These are phyloP conservation scores for Diaporthe helianthi DNA, from an alignment of 2,329 filamentous ascomycete species.

Conservation along the genomic window DNA sequence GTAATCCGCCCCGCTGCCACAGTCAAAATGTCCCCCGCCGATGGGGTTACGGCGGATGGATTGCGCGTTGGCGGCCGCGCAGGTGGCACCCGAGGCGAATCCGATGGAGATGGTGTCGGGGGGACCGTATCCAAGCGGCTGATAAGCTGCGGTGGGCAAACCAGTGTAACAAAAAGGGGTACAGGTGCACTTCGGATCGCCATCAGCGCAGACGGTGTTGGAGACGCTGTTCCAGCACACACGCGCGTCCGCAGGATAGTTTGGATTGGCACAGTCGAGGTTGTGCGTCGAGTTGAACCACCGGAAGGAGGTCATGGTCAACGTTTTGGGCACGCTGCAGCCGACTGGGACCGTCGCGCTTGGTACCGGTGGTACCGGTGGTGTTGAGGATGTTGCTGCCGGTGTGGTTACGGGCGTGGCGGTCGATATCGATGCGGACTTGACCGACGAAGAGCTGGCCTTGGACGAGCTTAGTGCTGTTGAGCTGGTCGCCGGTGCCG, in stretches of 20 bases:
- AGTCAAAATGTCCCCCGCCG: constrained; percentile 27
- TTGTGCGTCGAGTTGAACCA: constrained; percentile 33
- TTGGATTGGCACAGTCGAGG: constrained; percentile 18
- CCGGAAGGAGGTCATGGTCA: constrained; percentile 23
- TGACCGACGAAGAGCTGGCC: neutral
- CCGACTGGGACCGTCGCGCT: constrained; percentile 9
- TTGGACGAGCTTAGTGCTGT: neutral
- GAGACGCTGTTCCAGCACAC: constrained; percentile 26
- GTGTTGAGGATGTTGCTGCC: neutral
- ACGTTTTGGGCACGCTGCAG: constrained; percentile 6
- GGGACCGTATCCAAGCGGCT: constrained; percentile 19
- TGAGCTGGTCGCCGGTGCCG: neutral
- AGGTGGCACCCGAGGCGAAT: neutral
- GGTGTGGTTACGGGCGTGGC: neutral
- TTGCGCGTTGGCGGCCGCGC: constrained; percentile 1
- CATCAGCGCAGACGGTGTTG: constrained; percentile 17
- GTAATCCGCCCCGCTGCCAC: constrained; percentile 19
- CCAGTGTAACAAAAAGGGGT: neutral
- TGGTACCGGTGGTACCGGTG: neutral
- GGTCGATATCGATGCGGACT: neutral
- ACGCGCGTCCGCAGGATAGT: neutral
- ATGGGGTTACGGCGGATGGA: constrained; percentile 5
- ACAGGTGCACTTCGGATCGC: constrained; percentile 12
- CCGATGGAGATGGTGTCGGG: constrained; percentile 18
- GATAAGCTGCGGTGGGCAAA: constrained; percentile 16